phyloP scores from a whole-genome alignment of 2,329 filamentous ascomycete species.

The Cladophialophora exuberans region DNA sequence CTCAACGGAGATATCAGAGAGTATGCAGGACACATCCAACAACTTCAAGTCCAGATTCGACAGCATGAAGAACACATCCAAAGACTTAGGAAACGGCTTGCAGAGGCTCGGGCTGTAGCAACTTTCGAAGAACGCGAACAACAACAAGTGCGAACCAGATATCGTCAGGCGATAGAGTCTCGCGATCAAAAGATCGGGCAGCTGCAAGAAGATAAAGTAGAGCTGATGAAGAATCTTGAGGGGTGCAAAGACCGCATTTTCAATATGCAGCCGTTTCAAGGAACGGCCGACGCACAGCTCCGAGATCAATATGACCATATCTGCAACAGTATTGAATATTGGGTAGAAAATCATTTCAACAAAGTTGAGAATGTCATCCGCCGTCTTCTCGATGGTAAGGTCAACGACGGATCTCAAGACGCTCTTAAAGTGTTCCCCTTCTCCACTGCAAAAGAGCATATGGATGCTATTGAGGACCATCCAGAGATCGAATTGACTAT shows the following conservation, averaged over 20 bases:
- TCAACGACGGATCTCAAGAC: not conserved
- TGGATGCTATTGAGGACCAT: not conserved
- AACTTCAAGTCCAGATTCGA: too few relatives aligned
- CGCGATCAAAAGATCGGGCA: not conserved
- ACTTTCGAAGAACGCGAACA: not conserved
- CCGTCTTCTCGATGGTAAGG: not conserved
- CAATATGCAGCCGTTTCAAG: conserved; percentile 19
- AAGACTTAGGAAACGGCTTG: not conserved
- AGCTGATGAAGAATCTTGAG: conserved; percentile 15
- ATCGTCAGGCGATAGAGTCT: not conserved
- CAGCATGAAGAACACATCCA: too few relatives aligned
- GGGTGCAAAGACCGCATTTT: conserved; percentile 24
- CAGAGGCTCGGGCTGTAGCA: not conserved
- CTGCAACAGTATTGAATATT: conserved; percentile 18
- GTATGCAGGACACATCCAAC: too few relatives aligned
- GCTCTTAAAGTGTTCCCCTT: not conserved
- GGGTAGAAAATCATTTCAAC: conserved; percentile 7
- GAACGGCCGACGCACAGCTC: conserved; percentile 14
- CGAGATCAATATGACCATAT: conserved; percentile 8
- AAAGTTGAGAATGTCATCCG: not conserved
- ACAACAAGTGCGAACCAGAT: not conserved
- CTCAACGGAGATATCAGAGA: too few relatives aligned
- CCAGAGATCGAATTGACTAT: not conserved
- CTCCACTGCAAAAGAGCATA: not conserved
- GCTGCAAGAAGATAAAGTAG: not conserved